phyloP scores from a whole-genome alignment of 1,284 basidiomycete species.

The Neonothopanus nambi region DNA sequence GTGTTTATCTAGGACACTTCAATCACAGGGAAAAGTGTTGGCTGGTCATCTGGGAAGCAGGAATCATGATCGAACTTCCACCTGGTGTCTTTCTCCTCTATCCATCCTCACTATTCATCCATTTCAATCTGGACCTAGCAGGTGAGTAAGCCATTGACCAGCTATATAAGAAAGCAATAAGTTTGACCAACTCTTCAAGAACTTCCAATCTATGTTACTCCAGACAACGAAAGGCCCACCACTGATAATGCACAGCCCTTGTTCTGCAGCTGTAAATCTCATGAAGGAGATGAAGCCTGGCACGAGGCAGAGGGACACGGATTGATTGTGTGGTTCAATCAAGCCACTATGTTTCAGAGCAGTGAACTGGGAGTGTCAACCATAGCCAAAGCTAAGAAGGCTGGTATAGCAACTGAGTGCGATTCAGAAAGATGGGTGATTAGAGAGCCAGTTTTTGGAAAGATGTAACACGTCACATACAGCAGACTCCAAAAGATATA shows the following conservation, averaged over 20 bases:
- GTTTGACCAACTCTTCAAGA: neutral
- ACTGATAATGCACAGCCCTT: neutral
- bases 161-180: too few relatives aligned
- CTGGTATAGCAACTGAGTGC: neutral
- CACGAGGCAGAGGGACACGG: constrained; percentile 10
- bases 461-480: too few relatives aligned
- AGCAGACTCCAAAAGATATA: too few relatives aligned
- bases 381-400: neutral
- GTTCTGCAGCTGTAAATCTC: neutral
- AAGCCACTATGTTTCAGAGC: constrained; percentile 18
- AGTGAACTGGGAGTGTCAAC: constrained; percentile 12
- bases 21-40: constrained; percentile 20
- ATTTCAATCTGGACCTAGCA: constrained; percentile 24
- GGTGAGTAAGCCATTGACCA: constrained; percentile 8
- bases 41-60: constrained; percentile 26
- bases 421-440: neutral
- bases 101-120: constrained; percentile 23
- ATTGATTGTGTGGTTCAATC: constrained; percentile 17
- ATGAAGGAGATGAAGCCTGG: neutral
- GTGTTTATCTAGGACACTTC: constrained; percentile 22
- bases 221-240: neutral
- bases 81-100: constrained; percentile 21
- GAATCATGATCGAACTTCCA: constrained; percentile 20
- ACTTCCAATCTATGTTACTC: neutral
- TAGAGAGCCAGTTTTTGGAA: too few relatives aligned